A percentile compares a stretch with the other conserved stretches of the same genome.
phyloP scores from a whole-genome alignment of 768 basidiomycete species.

The Hygrophorus russula region DNA sequence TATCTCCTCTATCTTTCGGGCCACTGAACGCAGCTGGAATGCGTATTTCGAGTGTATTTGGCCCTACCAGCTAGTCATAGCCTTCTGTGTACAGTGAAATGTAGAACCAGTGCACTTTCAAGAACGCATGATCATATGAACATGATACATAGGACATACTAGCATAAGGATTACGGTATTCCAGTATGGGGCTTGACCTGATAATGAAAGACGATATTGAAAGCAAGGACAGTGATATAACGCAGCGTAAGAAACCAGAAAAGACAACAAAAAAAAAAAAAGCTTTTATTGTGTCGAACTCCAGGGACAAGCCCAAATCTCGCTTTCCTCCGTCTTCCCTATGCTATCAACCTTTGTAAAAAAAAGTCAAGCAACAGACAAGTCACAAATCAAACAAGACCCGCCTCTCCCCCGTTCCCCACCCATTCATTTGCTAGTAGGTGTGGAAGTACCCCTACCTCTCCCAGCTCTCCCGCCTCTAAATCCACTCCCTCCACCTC shows the following conservation, averaged over 20 bases:
- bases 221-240: not conserved
- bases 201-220: not conserved
- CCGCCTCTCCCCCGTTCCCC: not conserved
- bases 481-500: conserved; percentile 31
- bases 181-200: not conserved
- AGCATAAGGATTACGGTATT: not conserved
- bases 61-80: too few relatives aligned
- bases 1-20: too few relatives aligned
- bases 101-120: too few relatives aligned
- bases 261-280: not conserved
- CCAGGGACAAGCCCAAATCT: not conserved
- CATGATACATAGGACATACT: not conserved
- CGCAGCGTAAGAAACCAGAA: not conserved
- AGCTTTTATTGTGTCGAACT: not conserved
- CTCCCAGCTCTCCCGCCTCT: conserved; percentile 21
- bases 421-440: conserved; percentile 10
- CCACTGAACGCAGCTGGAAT: too few relatives aligned
- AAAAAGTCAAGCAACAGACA: not conserved
- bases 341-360: too few relatives aligned
- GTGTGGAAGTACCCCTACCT: conserved; percentile 11
- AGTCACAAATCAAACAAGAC: not conserved
- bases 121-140: too few relatives aligned
- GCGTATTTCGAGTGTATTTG: too few relatives aligned
- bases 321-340: too few relatives aligned
- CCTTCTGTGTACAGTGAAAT: too few relatives aligned